phyloP scores from a whole-genome alignment of 352 stramenopile species.

The Poterioochromonas sp. region DNA sequence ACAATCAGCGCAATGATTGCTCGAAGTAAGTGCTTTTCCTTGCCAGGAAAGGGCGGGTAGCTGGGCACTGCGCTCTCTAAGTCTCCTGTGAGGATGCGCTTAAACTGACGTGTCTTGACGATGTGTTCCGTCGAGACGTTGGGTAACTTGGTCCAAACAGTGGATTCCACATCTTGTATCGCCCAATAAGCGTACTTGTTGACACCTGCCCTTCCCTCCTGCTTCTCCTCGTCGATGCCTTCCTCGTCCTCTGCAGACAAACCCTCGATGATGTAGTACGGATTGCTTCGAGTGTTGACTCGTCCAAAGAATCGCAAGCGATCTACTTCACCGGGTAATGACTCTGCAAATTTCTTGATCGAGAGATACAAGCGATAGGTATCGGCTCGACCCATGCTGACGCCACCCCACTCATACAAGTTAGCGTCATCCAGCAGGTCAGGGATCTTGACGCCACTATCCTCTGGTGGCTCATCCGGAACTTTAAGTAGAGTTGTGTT shows the following conservation, averaged over 20 bases:
- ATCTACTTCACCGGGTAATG: slow-evolving; percentile 46
- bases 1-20: slow-evolving; percentile 77
- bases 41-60: slow-evolving; percentile 72
- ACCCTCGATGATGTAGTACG: slow-evolving; percentile 73
- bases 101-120: slow-evolving; percentile 60
- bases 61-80: slow-evolving; percentile 58
- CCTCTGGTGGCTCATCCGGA: slow-evolving; percentile 47
- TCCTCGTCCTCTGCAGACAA: slow-evolving; percentile 61
- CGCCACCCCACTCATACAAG: slow-evolving; percentile 48
- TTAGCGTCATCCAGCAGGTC: slow-evolving; percentile 46
- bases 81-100: slow-evolving; percentile 63
- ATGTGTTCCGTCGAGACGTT: slow-evolving; percentile 64
- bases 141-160: slow-evolving; percentile 65
- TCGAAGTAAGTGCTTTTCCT: slow-evolving; percentile 69
- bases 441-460: slow-evolving; percentile 32
- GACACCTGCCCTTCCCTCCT: slow-evolving; percentile 51
- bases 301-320: slow-evolving; percentile 76
- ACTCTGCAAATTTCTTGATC: slow-evolving; percentile 42
- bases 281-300: slow-evolving; percentile 56
- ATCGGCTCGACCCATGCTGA: slow-evolving; percentile 44
- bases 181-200: slow-evolving; percentile 82
- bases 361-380: slow-evolving; percentile 47
- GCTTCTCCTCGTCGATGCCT: slow-evolving; percentile 47
- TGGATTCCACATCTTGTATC: slow-evolving; percentile 36
- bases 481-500: slow-evolving; percentile 39